These are phyloP conservation scores for Dorcoceras hygrometricum DNA, from an alignment of 257 asterid genomes.

Conservation along the genomic window DNA sequence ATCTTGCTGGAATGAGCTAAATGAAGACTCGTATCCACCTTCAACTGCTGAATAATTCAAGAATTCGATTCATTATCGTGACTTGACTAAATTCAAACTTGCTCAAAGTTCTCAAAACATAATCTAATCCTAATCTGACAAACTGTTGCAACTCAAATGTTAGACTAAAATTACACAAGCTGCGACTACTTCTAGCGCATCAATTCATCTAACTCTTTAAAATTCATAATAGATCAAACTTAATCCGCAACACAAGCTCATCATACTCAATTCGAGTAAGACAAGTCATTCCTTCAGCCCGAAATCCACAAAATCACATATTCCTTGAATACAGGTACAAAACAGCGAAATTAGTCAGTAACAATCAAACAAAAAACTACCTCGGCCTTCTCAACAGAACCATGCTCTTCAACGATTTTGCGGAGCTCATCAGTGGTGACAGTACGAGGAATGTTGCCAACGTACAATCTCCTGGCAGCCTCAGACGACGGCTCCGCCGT, in stretches of 20 bases:
- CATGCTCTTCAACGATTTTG: conserved; percentile 72
- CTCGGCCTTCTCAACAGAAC: conserved; percentile 84
- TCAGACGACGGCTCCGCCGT: conserved; percentile 61
- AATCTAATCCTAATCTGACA: too few species aligned
- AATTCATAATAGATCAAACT: neutral
- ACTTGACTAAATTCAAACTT: neutral
- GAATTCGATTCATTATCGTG: neutral
- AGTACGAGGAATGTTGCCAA: conserved; percentile 81
- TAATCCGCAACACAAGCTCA: neutral
- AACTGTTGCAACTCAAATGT: too few species aligned
- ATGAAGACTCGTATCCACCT: neutral
- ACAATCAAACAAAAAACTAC: conserved; percentile 27
- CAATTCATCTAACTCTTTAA: neutral
- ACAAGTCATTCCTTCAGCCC: neutral
- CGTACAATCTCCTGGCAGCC: conserved; percentile 63
- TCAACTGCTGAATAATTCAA: neutral
- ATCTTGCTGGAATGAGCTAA: too few species aligned
- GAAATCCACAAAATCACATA: neutral
- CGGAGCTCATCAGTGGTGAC: conserved; percentile 68
- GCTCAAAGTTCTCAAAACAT: too few species aligned
- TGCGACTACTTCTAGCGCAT: neutral
- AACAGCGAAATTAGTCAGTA: neutral
- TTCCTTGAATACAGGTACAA: neutral
- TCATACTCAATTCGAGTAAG: neutral
- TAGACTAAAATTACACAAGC: too few species aligned